These are phyloP conservation scores for Haplosporangium sp. DNA, from an alignment of 371 early-diverging fungal genomes.

Conservation along the genomic window DNA sequence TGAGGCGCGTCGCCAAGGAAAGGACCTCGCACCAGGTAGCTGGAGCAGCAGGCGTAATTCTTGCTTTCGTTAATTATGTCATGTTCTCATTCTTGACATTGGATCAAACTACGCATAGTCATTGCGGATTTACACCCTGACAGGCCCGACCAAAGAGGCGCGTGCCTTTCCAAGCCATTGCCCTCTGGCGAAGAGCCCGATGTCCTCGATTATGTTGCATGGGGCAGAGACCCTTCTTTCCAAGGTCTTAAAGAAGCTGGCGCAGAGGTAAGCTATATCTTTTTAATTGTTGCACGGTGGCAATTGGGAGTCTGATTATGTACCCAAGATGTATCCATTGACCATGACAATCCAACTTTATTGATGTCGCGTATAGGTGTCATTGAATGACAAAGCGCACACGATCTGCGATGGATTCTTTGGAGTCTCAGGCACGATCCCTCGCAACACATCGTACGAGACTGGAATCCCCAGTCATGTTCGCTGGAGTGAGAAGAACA, in stretches of 20 bases:
- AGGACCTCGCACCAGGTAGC: conserved; percentile 12
- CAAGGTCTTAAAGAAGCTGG: conserved; percentile 26
- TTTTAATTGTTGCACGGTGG: too few species aligned
- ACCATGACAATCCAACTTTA: too few species aligned
- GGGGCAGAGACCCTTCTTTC: conserved; percentile 35
- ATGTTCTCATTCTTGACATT: not conserved
- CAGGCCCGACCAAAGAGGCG: conserved; percentile 44
- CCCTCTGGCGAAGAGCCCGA: not conserved
- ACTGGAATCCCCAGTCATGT: conserved; percentile 44
- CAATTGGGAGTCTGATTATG: too few species aligned
- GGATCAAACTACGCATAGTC: not conserved
- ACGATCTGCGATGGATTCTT: conserved; percentile 44
- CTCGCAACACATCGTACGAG: conserved; percentile 41
- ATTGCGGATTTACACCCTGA: conserved; percentile 44
- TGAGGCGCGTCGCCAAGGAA: conserved; percentile 13
- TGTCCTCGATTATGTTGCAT: conserved; percentile 34
- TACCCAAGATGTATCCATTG: too few species aligned
- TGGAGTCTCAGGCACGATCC: conserved; percentile 42
- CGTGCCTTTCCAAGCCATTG: conserved; percentile 15
- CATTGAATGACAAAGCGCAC: conserved; percentile 17
- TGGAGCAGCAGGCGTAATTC: not conserved
- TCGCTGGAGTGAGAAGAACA: conserved; percentile 19
- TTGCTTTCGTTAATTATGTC: not conserved
- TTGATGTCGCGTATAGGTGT: conserved; percentile 21
- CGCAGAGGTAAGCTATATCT: conserved; percentile 29